phyloP scores from a whole-genome alignment of 2,329 filamentous ascomycete species.

The Fusarium napiforme region DNA sequence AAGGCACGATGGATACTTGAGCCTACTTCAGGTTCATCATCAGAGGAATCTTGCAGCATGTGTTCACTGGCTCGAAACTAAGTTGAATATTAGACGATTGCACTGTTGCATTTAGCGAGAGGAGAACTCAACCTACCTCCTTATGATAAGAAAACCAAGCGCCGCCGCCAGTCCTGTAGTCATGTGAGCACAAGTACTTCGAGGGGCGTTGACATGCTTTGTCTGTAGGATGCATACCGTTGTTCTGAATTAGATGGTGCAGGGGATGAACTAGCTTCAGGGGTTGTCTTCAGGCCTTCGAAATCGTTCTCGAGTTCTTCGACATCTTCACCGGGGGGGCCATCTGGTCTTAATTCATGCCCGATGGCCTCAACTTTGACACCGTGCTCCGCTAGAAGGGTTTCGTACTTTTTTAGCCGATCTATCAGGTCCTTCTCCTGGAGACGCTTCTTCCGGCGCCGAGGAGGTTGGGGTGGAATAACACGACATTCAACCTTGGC shows the following conservation, averaged over 20 bases:
- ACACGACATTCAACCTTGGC: conserved; percentile 70
- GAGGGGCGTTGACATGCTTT: background rate
- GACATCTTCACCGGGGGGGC: conserved; percentile 58
- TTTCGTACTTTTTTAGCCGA: conserved; percentile 75
- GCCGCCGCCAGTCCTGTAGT: conserved; percentile 30
- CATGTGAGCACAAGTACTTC: conserved; percentile 16
- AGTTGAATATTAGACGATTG: conserved; percentile 13
- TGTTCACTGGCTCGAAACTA: conserved; percentile 64
- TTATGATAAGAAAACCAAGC: conserved; percentile 63
- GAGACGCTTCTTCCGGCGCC: conserved; percentile 70
- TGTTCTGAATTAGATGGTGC: conserved; percentile 44
- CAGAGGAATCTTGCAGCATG: conserved; percentile 63
- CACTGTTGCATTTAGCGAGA: background rate
- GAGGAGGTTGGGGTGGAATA: conserved; percentile 65
- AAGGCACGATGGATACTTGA: conserved; percentile 68
- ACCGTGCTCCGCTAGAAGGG: conserved; percentile 71
- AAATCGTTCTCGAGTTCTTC: conserved; percentile 68
- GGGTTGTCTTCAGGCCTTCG: conserved; percentile 64
- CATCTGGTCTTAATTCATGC: conserved; percentile 52
- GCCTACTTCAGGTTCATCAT: conserved; percentile 65
- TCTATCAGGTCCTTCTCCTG: conserved; percentile 77
- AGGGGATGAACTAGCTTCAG: conserved; percentile 56
- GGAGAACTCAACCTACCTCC: conserved; percentile 54
- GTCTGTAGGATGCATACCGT: conserved; percentile 37
- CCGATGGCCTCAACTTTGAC: conserved; percentile 76